Conservation (phyloP, 768 basidiomycete genomes). For the Panellus pusillus region DNA sequence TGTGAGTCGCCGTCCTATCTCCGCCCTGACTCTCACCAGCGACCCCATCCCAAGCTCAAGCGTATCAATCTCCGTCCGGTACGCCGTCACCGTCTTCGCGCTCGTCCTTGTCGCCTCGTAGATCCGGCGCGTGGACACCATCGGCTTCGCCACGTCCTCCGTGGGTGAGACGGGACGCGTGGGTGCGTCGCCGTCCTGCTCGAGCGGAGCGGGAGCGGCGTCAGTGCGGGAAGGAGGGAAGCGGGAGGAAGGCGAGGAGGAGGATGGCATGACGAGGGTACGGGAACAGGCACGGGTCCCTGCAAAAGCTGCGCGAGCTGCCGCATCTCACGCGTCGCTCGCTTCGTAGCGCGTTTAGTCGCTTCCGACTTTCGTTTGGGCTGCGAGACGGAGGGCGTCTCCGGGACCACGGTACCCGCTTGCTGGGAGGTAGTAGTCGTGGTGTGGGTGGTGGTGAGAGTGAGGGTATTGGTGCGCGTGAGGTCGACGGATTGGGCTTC, state of each 20-base stretch:
- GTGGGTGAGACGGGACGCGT: too few species aligned
- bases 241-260: background rate
- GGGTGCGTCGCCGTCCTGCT: too few species aligned
- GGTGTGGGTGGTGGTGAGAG: background rate
- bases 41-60: constrained; percentile 4
- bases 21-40: background rate
- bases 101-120: constrained; percentile 18
- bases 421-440: background rate
- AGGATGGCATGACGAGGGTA: background rate
- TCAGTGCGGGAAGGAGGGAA: too few species aligned
- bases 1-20: too few species aligned
- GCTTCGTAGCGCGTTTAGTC: too few species aligned
- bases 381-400: background rate
- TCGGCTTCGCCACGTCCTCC: background rate
- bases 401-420: too few species aligned
- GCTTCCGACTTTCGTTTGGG: background rate
- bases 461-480: background rate
- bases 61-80: constrained; percentile 13
- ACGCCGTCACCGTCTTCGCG: constrained; percentile 2
- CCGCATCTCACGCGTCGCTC: background rate
- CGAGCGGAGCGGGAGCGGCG: too few species aligned
- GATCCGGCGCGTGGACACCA: constrained; percentile 19
- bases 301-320: background rate
- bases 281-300: too few species aligned
- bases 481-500: background rate